Base-by-base conservation (phyloP, 2,329 filamentous ascomycete species). In the Acephala macrosclerotiorum region DNA sequence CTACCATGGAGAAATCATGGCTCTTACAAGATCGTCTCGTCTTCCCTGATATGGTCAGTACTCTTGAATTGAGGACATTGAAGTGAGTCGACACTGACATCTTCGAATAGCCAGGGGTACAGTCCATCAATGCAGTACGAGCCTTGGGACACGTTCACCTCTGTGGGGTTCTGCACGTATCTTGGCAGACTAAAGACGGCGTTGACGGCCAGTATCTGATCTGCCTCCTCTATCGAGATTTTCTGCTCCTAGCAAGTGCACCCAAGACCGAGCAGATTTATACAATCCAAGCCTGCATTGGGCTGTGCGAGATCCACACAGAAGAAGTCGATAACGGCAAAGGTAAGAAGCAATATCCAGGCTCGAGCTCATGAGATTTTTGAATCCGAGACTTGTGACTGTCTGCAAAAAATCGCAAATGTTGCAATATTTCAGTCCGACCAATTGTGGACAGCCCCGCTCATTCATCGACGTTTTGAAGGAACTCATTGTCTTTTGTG, bases 141-240 rank as follows among this genome's bases (percentile, higher is more conserved):
- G 85, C 91, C 0, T 87, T 97, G 64, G 95, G 95, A 0, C 90
- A 94, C 64, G 85, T 97, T 35, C 85, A 87, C 35, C 82, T 97
- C 3, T 97, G 94, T 68, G 95, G 95, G 42, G 90, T 91, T 33
- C 83, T 98, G 3, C 89, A 97, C 77, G 86, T 93, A 65, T 92
- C 92, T 61, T 97, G 94, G 83, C 91, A 96, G 74, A 89, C 87
- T 0, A 84, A 84, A 55, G 85, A 88, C 11, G 83, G 85, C 12
- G 85, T 93, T 20, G 84, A 87, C 53, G 95, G 94, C 6, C 86
- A 89, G 70, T 97, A 97, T 78, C 89, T 97, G 85, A 87, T 95
- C 45, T 94, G 91, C 70, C 84, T 94, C 18, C 82, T 97, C n/a
- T 97, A 97, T 77, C 88, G 89, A 58, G 87, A 92, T 59, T 91